phyloP scores from a whole-genome alignment of 2,329 filamentous ascomycete genomes.

The Pseudogymnoascus sp. region DNA sequence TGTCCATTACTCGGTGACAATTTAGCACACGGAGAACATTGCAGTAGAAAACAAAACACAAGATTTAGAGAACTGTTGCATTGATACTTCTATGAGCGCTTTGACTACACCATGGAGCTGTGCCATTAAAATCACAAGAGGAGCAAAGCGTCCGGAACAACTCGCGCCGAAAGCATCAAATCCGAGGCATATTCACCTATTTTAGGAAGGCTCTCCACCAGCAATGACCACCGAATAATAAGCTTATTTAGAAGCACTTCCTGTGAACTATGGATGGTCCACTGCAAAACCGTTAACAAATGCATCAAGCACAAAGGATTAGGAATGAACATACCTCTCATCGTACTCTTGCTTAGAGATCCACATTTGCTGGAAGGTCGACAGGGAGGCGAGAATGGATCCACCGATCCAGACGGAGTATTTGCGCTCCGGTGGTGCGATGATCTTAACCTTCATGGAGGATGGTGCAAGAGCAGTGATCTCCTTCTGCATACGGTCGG shows the following conservation, averaged over 20 bases:
- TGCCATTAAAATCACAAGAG: conserved; percentile 13
- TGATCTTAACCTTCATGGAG: conserved; percentile 99
- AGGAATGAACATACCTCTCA: conserved; percentile 9
- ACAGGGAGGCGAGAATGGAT: conserved; percentile 98
- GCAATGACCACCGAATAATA: neutral
- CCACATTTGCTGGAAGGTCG: conserved; percentile 99
- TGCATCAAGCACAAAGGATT: neutral
- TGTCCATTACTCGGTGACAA: neutral
- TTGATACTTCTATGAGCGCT: conserved; percentile 9
- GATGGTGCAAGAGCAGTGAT: conserved; percentile 98
- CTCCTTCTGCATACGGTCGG: conserved; percentile 99
- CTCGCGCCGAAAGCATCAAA: conserved; percentile 28
- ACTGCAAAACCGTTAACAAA: conserved; percentile 69
- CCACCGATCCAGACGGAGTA: conserved; percentile 99
- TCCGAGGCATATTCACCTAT: conserved; percentile 28
- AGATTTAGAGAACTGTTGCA: conserved; percentile 5
- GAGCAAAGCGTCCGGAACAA: conserved; percentile 24
- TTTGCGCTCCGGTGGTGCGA: conserved; percentile 99
- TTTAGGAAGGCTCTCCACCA: conserved; percentile 18
- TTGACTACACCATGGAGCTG: conserved; percentile 9
- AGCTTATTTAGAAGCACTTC: conserved; percentile 97
- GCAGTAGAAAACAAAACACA: neutral
- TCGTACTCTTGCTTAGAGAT: conserved; percentile 99
- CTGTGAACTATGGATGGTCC: conserved; percentile 98
- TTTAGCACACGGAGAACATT: neutral